Percentiles rank a stretch among this genome's conserved stretches.
Evolutionary conservation across 208 protist genomes (phyloP).

Genomic region (Naegleria gruberi): DNA sequence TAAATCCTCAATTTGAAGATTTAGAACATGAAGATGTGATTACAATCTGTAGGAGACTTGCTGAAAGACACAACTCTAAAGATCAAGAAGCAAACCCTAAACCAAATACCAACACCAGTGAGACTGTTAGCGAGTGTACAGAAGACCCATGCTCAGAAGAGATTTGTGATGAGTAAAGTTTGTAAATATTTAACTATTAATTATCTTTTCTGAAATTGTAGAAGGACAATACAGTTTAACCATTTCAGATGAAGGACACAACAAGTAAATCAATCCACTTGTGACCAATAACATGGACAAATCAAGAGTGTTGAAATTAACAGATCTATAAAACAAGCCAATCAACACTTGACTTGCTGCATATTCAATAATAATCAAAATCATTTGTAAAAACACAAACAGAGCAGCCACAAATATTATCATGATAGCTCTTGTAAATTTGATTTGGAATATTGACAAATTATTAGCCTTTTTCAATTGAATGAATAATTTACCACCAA

Average conservation of each 20-base stretch:
- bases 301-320: neutral
- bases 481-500: neutral
- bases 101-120: too few species aligned
- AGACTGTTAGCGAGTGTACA: too few species aligned
- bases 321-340: neutral
- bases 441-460: neutral
- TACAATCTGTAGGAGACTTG: neutral
- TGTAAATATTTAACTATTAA: too few species aligned
- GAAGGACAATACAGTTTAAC: neutral
- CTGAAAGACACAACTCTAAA: neutral
- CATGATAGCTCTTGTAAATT: neutral
- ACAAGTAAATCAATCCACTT: neutral
- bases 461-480: neutral
- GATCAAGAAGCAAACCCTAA: too few species aligned
- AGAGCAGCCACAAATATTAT: neutral
- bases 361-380: neutral
- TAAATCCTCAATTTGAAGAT: neutral
- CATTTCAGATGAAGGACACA: neutral
- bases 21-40: neutral
- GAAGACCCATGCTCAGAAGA: too few species aligned
- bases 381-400: neutral
- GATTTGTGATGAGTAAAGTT: too few species aligned
- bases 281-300: neutral
- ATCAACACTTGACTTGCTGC: neutral
- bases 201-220: too few species aligned